Base-by-base conservation (phyloP, 1,139 yeast species). In the Hyphopichia wangnamkhiaoensis region DNA sequence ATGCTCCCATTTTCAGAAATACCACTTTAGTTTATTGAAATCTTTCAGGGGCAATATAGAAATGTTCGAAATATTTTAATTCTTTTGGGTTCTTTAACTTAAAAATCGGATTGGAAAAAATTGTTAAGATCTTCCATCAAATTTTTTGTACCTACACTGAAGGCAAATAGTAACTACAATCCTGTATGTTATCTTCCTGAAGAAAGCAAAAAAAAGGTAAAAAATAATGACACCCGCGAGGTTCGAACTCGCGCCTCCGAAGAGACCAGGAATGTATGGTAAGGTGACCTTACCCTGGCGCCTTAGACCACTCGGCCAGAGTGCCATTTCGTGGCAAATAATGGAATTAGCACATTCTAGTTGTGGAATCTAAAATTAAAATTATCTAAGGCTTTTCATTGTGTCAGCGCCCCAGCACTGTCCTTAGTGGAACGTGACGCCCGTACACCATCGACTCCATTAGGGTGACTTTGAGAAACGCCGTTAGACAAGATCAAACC, bases 241-340 rank as follows among this genome's bases (percentile, higher is more conserved):
- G 68, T 70, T 71, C 74, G 76, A 71, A 71, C 76, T 67, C 76
- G 76, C 74, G 76, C 76, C 76, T 70, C 76, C 75, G 75, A 63
- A 68, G 74, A 70, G 76, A 71, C 75, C 74, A 70, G 76, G 75
- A 70, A 31, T 21, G 18, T 35, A 30, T 35, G 38, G 38, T 35
- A 35, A 35, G 38, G 34, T 35, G 38, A 35, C 38, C 38, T 35
- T 35, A 35, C 38, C 38, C 38, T 35, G 38, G 38, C 38, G 38
- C 38, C 38, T 35, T 35, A 35, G 38, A 35, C 38, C 38, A 35
- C 38, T 35, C 38, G 38, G 38, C 38, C 38, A 35, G 38, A 31
- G 29, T 35, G 38, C 38, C 38, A 4, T 16, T 33, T 29, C 10
- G 24, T 7, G 7, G 24, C 24, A 21, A 21, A 21, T 21, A n/a